A percentile compares a stretch with the other conserved stretches of the same genome.
These are phyloP conservation scores for Kodamaea sp. DNA, from an alignment of 1,139 yeast genomes.

Conservation along the genomic window DNA sequence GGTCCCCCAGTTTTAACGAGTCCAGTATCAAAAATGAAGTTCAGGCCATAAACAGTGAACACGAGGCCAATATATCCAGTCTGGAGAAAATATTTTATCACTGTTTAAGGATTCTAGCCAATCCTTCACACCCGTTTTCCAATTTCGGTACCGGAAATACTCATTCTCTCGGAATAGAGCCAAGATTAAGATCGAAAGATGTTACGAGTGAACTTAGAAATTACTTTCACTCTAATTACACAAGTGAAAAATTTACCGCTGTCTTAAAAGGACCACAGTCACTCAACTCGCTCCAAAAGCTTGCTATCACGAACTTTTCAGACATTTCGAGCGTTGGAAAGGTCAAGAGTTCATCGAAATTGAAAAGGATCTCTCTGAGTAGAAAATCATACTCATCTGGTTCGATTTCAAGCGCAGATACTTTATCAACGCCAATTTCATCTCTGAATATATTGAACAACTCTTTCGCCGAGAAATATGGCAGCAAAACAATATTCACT, in stretches of 20 bases:
- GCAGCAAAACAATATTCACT: not conserved
- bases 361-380: not conserved
- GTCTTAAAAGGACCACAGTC: slow-evolving; percentile 69
- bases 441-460: not conserved
- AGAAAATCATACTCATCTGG: not conserved
- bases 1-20: slow-evolving; percentile 50
- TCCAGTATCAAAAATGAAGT: slow-evolving; percentile 50
- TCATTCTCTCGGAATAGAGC: slow-evolving; percentile 26
- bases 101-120: slow-evolving; percentile 54
- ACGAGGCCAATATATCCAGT: slow-evolving; percentile 47
- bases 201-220: slow-evolving; percentile 21
- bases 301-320: slow-evolving; percentile 46
- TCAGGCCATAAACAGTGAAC: slow-evolving; percentile 64
- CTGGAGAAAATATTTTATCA: slow-evolving; percentile 54
- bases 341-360: not conserved
- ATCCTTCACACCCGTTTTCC: slow-evolving; percentile 41
- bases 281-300: slow-evolving; percentile 52
- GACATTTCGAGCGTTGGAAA: slow-evolving; percentile 20
- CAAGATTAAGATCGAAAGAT: slow-evolving; percentile 17
- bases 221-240: slow-evolving; percentile 33
- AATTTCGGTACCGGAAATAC: slow-evolving; percentile 50
- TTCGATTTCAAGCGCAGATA: not conserved
- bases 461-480: not conserved
- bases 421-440: not conserved
- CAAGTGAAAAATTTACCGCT: slow-evolving; percentile 48